A percentile compares a stretch with the other conserved stretches of the same genome.
Conservation (phyloP, 2,329 filamentous ascomycete species). For the Penicillium fuscoglaucum region DNA sequence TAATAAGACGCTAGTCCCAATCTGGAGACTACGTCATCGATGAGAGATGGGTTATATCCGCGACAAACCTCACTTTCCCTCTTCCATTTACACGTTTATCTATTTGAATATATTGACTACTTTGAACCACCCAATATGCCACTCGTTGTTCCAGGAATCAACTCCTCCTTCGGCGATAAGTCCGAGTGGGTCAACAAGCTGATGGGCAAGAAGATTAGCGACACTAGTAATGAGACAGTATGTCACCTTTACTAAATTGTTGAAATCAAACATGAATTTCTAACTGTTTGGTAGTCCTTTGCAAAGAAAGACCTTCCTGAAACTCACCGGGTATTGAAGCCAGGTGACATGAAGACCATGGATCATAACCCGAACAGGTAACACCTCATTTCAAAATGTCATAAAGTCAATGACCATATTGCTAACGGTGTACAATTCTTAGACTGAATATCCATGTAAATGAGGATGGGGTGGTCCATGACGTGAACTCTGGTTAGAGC, state of each 20-base stretch:
- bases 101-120: neutral
- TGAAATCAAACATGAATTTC: no score
- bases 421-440: neutral
- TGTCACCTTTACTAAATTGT: constrained; percentile 3
- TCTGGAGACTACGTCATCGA: constrained; percentile 6
- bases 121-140: constrained; percentile 39
- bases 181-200: constrained; percentile 48
- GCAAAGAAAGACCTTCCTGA: constrained; percentile 49
- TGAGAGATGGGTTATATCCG: neutral
- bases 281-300: constrained; percentile 37
- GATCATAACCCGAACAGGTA: constrained; percentile 48
- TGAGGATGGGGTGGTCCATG: constrained; percentile 45
- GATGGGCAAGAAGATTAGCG: constrained; percentile 48
- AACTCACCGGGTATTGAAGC: constrained; percentile 46
- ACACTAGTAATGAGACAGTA: constrained; percentile 40
- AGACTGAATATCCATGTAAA: constrained; percentile 49
- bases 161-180: constrained; percentile 34
- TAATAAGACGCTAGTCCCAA: neutral
- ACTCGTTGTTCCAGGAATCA: constrained; percentile 49
- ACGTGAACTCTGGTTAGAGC: constrained; percentile 44
- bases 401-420: neutral
- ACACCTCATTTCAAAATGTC: constrained; percentile 4
- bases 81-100: neutral
- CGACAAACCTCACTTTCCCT: neutral
- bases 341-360: constrained; percentile 40